These are phyloP conservation scores for Rubroboletus pulcherrimus DNA, from an alignment of 768 basidiomycete genomes.

Conservation along the genomic window DNA sequence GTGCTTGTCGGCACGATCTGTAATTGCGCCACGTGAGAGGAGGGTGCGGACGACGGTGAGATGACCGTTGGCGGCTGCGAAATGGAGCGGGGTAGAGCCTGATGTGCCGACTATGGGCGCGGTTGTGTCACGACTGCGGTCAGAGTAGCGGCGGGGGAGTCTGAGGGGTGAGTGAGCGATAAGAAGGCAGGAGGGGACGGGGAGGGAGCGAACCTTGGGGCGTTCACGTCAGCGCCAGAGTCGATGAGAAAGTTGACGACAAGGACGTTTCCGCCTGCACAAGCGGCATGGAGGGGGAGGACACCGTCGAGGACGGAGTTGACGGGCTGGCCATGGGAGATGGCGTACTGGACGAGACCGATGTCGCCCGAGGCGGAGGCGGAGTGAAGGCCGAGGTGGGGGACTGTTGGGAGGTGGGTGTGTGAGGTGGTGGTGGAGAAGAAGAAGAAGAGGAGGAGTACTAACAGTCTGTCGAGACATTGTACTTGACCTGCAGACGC, in stretches of 20 bases:
- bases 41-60: constrained; percentile 71
- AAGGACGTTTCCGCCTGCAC: constrained; percentile 82
- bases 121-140: constrained; percentile 60
- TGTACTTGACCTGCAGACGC: constrained; percentile 46
- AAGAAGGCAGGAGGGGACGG: not conserved
- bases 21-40: constrained; percentile 79
- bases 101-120: constrained; percentile 74
- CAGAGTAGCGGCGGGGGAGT: constrained; percentile 71
- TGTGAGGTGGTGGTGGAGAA: not conserved
- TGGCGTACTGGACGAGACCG: constrained; percentile 88
- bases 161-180: constrained; percentile 34
- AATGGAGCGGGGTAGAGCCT: constrained; percentile 95
- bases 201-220: constrained; percentile 62
- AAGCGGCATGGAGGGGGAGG: constrained; percentile 94
- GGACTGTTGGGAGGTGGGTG: constrained; percentile 42
- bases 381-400: constrained; percentile 71
- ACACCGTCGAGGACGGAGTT: constrained; percentile 96
- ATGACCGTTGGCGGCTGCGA: constrained; percentile 95
- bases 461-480: constrained; percentile 53
- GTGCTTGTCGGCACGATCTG: constrained; percentile 84
- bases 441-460: not conserved
- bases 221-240: constrained; percentile 96
- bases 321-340: constrained; percentile 91
- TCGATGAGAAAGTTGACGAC: constrained; percentile 90
- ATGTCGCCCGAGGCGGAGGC: constrained; percentile 84